Percentiles rank a stretch among this genome's conserved stretches.
Conservation (phyloP, 2,329 filamentous ascomycete species). For the Arthrobotrys megalospora region DNA sequence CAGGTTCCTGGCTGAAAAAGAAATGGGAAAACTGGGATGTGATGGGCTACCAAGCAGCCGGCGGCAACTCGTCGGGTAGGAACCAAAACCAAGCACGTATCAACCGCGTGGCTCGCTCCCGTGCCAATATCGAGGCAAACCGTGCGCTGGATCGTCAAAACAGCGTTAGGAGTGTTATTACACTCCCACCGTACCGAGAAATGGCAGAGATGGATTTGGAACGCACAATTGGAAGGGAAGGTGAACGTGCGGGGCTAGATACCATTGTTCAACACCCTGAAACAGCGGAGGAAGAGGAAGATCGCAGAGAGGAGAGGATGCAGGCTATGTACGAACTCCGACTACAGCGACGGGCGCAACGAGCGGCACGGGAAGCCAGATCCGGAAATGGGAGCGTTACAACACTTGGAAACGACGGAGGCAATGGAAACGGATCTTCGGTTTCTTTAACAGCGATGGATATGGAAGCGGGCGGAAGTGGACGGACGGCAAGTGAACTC, state of each 20-base stretch:
- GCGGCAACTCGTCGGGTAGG: not conserved
- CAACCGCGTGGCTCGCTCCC: conserved; percentile 54
- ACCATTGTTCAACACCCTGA: conserved; percentile 88
- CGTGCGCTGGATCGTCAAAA: conserved; percentile 79
- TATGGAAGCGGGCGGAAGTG: conserved; percentile 59
- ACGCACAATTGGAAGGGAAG: conserved; percentile 86
- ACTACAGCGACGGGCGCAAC: conserved; percentile 80
- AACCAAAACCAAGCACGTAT: conserved; percentile 48
- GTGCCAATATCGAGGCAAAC: conserved; percentile 57
- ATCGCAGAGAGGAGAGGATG: conserved; percentile 89
- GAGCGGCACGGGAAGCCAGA: conserved; percentile 72
- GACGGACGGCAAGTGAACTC: conserved; percentile 61
- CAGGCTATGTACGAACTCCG: conserved; percentile 92
- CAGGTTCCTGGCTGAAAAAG: conserved; percentile 58
- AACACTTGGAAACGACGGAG: conserved; percentile 20
- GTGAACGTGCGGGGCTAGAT: conserved; percentile 92
- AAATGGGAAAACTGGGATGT: conserved; percentile 61
- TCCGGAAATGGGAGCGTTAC: conserved; percentile 40
- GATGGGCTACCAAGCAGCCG: conserved; percentile 45
- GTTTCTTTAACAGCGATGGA: conserved; percentile 57
- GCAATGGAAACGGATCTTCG: conserved; percentile 36
- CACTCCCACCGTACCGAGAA: conserved; percentile 85
- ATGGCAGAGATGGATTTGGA: conserved; percentile 78
- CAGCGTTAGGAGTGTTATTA: conserved; percentile 93
- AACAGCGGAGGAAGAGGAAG: conserved; percentile 83